Evolutionary conservation across 2,329 filamentous ascomycete species (phyloP), one percentile per base, ranked within the genome.

Genomic region (Phialemonium atrogriseum): DNA sequence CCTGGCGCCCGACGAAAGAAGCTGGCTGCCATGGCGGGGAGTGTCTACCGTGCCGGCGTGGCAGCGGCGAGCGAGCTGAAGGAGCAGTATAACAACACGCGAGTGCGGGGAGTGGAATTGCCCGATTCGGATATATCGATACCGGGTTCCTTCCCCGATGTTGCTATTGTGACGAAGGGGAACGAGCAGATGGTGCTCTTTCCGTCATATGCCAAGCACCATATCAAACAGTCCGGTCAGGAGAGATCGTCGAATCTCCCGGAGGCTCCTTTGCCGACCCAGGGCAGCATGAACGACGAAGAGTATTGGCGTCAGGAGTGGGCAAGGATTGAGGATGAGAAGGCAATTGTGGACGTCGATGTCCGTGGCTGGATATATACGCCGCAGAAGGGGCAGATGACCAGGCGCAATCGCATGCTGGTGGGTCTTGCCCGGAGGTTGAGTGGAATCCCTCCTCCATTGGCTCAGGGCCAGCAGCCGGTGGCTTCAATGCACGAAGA

Each of bases 281-380:
- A 55, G 11, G 56, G 59, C 15, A 57, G 59, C 2, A 61, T 71
- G 19, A 68, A 65, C 26, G 77, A 86, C 41, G 71, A 77, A 26
- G 78, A 86, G 23, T 88, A 82, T 52, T 89, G 83, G 80, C 73
- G 71, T 24, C 64, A 75, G 33, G 77, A 89, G 48, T 94, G 84
- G 83, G 77, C 88, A 35, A 73, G 73, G 38, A 73, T 80, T 32
- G 83, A 94, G 52, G 80, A 89, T 37, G 79, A 87, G 47, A 83
- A 82, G 52, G 86, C 88, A 1, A 66, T 95, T 4, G 84, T 95
- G 1, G 89, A 96, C 50, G 85, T 96, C 5, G 89, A 98, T 53
- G 85, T 98, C 15, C 73, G 89, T 44, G 91, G 91, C 10, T 98
- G 93, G 91, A 74, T 96, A 31, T 98, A 94, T 55, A 77, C 78